Conservation (phyloP, 2,329 filamentous ascomycete species). For the Chrysosporium keratinophilum region DNA sequence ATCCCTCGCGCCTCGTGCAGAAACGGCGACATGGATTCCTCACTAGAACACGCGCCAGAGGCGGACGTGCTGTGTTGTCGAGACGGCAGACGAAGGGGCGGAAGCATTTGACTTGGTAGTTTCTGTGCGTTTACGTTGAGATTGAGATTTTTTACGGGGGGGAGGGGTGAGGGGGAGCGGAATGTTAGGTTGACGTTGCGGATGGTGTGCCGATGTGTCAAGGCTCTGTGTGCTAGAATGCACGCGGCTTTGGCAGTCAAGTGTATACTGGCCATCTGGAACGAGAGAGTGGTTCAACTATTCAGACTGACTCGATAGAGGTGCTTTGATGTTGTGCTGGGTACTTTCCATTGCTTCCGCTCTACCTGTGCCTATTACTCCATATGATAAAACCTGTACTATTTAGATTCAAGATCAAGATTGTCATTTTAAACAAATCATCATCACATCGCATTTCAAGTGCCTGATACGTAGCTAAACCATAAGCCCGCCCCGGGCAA, state of each 20-base stretch:
- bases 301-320: too few relatives aligned
- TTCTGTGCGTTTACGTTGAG: too few relatives aligned
- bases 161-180: too few relatives aligned
- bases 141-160: too few relatives aligned
- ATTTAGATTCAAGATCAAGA: not conserved
- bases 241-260: too few relatives aligned
- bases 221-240: too few relatives aligned
- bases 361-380: not conserved
- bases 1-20: slow-evolving; percentile 49
- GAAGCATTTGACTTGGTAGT: slow-evolving; percentile 43
- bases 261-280: too few relatives aligned
- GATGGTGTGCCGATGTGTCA: too few relatives aligned
- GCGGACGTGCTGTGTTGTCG: slow-evolving; percentile 45
- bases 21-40: slow-evolving; percentile 54
- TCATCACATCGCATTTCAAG: slow-evolving; percentile 8
- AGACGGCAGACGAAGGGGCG: slow-evolving; percentile 46
- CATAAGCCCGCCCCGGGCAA: slow-evolving; percentile 9
- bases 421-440: slow-evolving; percentile 1
- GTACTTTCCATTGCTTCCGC: not conserved
- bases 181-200: too few relatives aligned
- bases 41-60: slow-evolving; percentile 42
- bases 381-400: not conserved
- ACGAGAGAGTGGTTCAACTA: too few relatives aligned
- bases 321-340: too few relatives aligned
- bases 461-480: slow-evolving; percentile 5